phyloP scores from a whole-genome alignment of 768 basidiomycete species.

The Boletus coccyginus region DNA sequence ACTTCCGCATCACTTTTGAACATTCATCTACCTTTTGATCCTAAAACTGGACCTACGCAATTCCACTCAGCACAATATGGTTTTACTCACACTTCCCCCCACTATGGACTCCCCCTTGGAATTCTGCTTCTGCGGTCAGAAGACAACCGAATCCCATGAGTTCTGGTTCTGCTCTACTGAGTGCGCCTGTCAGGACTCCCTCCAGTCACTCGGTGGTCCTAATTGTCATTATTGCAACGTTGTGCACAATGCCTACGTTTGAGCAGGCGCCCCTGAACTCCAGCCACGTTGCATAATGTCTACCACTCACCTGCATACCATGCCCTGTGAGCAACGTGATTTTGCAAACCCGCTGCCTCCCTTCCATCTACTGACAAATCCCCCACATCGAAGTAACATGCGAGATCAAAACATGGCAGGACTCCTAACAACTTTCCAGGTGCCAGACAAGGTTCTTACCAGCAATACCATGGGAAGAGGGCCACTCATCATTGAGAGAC shows the following conservation, averaged over 20 bases:
- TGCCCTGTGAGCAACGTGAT: neutral
- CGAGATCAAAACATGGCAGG: neutral
- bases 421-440: slow-evolving; percentile 20
- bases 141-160: slow-evolving; percentile 24
- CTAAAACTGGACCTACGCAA: neutral
- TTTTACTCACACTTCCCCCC: slow-evolving; percentile 1
- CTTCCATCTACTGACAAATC: neutral
- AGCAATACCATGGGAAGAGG: neutral
- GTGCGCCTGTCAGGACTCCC: slow-evolving; percentile 28
- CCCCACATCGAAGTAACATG: neutral
- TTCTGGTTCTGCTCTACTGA: slow-evolving; percentile 28
- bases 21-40: neutral
- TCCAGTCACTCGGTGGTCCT: slow-evolving; percentile 21
- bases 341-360: neutral
- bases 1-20: neutral
- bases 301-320: neutral
- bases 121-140: slow-evolving; percentile 26
- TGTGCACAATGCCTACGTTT: slow-evolving; percentile 15
- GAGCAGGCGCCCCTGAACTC: neutral
- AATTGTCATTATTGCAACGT: slow-evolving; percentile 27
- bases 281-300: slow-evolving; percentile 14
- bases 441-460: slow-evolving; percentile 9
- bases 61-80: neutral
- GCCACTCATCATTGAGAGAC: neutral
- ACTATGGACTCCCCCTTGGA: slow-evolving; percentile 11